Conservation (phyloP, 2,329 filamentous ascomycete species). For the Colletotrichum sp. region DNA sequence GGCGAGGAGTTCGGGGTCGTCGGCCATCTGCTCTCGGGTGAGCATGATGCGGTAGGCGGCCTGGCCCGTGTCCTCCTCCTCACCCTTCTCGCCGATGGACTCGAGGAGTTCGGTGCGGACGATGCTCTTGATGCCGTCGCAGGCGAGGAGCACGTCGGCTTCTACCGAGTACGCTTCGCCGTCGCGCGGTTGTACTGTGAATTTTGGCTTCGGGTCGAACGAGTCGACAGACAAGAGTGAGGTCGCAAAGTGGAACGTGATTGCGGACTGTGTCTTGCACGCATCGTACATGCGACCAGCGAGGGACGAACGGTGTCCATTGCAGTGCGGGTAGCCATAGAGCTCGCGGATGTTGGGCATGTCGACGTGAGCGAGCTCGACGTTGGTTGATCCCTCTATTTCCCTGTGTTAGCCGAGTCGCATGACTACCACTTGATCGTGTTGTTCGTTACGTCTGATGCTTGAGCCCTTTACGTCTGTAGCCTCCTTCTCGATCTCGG, state of each 20-base stretch:
- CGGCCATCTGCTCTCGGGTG: slow-evolving; percentile 66
- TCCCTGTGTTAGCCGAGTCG: neutral
- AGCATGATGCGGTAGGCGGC: slow-evolving; percentile 83
- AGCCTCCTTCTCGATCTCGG: slow-evolving; percentile 70
- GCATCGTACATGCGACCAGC: slow-evolving; percentile 72
- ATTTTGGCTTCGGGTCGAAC: slow-evolving; percentile 62
- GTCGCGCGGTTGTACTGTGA: slow-evolving; percentile 63
- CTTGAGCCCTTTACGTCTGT: slow-evolving; percentile 74
- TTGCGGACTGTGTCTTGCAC: slow-evolving; percentile 65
- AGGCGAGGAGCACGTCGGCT: slow-evolving; percentile 56
- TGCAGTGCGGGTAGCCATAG: slow-evolving; percentile 80
- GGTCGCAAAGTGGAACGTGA: slow-evolving; percentile 72
- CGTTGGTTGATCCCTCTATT: slow-evolving; percentile 68
- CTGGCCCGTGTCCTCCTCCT: slow-evolving; percentile 72
- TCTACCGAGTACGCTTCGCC: slow-evolving; percentile 58
- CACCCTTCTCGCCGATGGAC: slow-evolving; percentile 51
- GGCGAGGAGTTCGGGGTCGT: slow-evolving; percentile 69
- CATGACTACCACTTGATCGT: neutral
- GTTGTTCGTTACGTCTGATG: slow-evolving; percentile 60
- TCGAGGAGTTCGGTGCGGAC: slow-evolving; percentile 59
- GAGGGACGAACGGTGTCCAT: slow-evolving; percentile 76
- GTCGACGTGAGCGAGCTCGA: slow-evolving; percentile 72
- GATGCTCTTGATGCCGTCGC: slow-evolving; percentile 60
- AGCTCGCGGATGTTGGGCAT: slow-evolving; percentile 69
- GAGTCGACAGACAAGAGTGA: slow-evolving; percentile 59